phyloP scores from a whole-genome alignment of 805 yeast species.

The Pichia ethanolica region DNA sequence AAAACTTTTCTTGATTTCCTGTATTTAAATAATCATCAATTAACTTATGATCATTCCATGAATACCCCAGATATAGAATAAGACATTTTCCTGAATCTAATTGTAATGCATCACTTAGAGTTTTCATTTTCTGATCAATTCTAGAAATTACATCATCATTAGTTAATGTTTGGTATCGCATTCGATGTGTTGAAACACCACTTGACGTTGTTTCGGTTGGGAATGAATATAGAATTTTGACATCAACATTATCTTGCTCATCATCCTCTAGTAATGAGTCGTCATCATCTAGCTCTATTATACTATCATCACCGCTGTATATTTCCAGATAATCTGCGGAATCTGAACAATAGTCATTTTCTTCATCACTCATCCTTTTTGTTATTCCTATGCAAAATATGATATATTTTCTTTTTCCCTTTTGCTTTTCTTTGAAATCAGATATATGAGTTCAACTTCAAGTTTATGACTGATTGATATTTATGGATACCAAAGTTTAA shows the following conservation, averaged over 20 bases:
- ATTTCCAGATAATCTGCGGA: too few species aligned
- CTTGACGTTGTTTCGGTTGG: constrained; percentile 14
- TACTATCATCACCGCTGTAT: constrained; percentile 13
- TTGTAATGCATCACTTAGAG: constrained; percentile 32
- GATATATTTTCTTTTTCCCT: too few species aligned
- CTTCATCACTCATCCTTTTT: not conserved
- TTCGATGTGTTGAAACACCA: constrained; percentile 21
- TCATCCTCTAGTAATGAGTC: constrained; percentile 17
- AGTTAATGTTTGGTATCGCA: constrained; percentile 22
- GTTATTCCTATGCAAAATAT: too few species aligned
- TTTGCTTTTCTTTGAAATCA: too few species aligned
- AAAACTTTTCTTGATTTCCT: constrained; percentile 25
- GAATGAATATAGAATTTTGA: constrained; percentile 14
- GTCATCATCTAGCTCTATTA: constrained; percentile 12
- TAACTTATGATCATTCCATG: constrained; percentile 54
- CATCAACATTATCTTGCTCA: not conserved
- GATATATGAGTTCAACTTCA: too few species aligned
- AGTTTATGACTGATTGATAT: too few species aligned
- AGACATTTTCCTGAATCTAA: constrained; percentile 34
- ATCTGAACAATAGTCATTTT: not conserved
- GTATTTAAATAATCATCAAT: constrained; percentile 44
- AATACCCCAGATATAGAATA: constrained; percentile 38
- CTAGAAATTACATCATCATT: constrained; percentile 27
- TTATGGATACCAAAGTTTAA: too few species aligned
- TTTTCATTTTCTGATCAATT: constrained; percentile 23